phyloP scores from a whole-genome alignment of 768 basidiomycete species.

The Boletus barrowsii region DNA sequence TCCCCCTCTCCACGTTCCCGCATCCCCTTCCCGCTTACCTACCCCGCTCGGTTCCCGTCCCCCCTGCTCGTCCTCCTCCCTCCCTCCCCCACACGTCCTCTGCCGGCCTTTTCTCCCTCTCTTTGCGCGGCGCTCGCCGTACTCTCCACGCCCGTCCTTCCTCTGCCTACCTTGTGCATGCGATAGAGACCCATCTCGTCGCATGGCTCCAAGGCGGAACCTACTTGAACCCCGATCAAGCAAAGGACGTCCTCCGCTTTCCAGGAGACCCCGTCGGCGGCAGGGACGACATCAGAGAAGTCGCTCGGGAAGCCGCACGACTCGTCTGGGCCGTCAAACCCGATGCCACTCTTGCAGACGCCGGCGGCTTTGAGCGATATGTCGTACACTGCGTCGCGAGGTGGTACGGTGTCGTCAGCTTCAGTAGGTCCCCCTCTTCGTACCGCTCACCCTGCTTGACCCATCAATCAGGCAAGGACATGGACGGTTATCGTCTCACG shows the following conservation, averaged over 20 bases:
- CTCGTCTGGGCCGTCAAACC: slow-evolving; percentile 65
- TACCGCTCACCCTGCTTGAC: not conserved
- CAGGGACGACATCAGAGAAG: slow-evolving; percentile 57
- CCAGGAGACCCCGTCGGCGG: slow-evolving; percentile 50
- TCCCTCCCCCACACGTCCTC: slow-evolving; percentile 54
- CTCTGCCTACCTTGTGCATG: slow-evolving; percentile 60
- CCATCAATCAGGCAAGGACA: slow-evolving; percentile 39
- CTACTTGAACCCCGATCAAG: slow-evolving; percentile 49
- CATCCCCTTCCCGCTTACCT: slow-evolving; percentile 71
- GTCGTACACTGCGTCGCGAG: slow-evolving; percentile 81
- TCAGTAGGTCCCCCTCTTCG: slow-evolving; percentile 49
- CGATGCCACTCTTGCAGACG: not conserved
- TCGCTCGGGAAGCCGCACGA: slow-evolving; percentile 60
- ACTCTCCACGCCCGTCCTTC: slow-evolving; percentile 53
- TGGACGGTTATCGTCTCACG: slow-evolving; percentile 59
- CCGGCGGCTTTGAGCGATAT: slow-evolving; percentile 70
- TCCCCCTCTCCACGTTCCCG: slow-evolving; percentile 61
- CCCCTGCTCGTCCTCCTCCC: slow-evolving; percentile 40
- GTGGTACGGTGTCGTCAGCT: slow-evolving; percentile 77
- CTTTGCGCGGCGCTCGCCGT: slow-evolving; percentile 71
- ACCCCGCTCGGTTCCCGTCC: slow-evolving; percentile 54
- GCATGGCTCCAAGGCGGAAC: slow-evolving; percentile 65
- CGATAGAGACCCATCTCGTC: slow-evolving; percentile 61
- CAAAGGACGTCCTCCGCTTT: slow-evolving; percentile 23
- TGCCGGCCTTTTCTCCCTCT: slow-evolving; percentile 74